phyloP scores from a whole-genome alignment of 495 filamentous ascomycete species.

The Achaetomiella virescens region DNA sequence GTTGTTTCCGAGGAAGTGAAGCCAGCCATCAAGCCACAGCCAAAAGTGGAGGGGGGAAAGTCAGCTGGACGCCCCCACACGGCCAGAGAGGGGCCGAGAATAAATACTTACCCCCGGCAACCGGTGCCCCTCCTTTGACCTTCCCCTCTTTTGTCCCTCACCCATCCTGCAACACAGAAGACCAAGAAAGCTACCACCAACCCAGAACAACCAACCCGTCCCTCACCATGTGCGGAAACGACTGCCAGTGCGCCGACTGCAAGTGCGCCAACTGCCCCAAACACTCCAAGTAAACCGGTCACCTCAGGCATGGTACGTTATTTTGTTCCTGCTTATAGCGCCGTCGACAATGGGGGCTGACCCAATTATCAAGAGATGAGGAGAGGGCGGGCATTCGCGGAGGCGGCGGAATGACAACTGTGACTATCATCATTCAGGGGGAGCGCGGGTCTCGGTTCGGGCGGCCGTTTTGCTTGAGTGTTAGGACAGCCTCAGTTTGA shows the following conservation, averaged over 20 bases:
- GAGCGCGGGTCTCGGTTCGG: no score
- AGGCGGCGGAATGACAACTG: no score
- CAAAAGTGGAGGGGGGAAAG: no score
- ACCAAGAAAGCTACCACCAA: background rate
- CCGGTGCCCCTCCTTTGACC: background rate
- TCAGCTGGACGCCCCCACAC: no score
- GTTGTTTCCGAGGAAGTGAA: no score
- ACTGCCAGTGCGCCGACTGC: constrained; percentile 24
- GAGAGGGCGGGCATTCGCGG: no score
- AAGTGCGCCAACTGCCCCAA: constrained; percentile 19
- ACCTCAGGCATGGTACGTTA: background rate
- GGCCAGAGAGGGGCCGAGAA: no score
- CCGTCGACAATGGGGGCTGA: background rate
- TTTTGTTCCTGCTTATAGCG: background rate
- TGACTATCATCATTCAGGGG: no score
- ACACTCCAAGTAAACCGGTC: constrained; percentile 17
- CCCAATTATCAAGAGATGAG: background rate
- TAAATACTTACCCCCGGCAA: no score
- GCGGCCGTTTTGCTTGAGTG: no score
- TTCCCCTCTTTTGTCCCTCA: background rate
- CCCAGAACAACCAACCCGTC: background rate
- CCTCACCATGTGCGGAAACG: constrained; percentile 24
- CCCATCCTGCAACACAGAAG: background rate
- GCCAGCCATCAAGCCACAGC: no score
- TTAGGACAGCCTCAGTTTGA: no score